Evolutionary conservation across 148 eudicot species (phyloP).

Genomic region (Rhododendron griersonianum): DNA sequence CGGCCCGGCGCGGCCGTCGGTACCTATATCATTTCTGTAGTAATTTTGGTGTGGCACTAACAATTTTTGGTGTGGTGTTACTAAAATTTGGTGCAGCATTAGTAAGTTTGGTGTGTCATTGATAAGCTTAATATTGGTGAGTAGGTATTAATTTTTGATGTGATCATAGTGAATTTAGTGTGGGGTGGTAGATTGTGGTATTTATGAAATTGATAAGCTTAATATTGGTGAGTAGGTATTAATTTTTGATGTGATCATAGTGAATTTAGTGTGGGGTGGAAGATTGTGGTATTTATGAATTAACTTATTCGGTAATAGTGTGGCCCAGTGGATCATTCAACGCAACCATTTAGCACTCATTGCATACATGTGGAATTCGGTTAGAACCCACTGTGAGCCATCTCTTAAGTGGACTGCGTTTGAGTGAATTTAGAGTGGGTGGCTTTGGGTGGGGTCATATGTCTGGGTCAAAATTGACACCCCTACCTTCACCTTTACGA

Average conservation of each 20-base stretch:
- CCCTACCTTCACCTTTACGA: background rate
- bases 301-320: background rate
- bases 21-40: background rate
- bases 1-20: too few species aligned
- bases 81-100: background rate
- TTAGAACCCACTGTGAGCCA: background rate
- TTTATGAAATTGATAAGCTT: background rate
- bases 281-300: background rate
- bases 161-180: background rate
- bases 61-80: background rate
- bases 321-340: background rate
- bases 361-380: background rate
- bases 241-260: background rate
- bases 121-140: background rate
- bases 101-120: background rate
- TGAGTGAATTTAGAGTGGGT: background rate
- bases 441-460: background rate
- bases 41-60: background rate
- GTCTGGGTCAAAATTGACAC: background rate
- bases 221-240: background rate
- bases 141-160: background rate
- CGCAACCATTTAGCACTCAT: background rate
- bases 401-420: background rate
- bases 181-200: background rate
- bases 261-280: background rate